These are phyloP conservation scores for Fusarium solani-melongenae DNA, from an alignment of 2,329 filamentous ascomycete genomes.

Conservation along the genomic window DNA sequence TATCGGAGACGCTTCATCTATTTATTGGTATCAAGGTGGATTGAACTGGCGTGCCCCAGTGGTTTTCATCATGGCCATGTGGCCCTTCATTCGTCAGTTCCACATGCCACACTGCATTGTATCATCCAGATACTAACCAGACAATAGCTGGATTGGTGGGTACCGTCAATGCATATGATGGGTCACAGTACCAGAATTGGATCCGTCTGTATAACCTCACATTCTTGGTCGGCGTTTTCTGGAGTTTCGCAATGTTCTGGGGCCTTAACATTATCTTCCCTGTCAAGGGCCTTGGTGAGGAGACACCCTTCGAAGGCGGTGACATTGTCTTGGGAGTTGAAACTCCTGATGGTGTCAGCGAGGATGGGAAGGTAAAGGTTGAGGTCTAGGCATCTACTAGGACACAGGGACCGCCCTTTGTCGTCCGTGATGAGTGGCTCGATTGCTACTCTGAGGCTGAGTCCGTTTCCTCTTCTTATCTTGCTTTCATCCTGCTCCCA, in stretches of 20 bases:
- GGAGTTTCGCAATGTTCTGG: slow-evolving; percentile 23
- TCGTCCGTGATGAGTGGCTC: neutral
- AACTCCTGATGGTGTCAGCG: neutral
- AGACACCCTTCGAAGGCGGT: slow-evolving; percentile 15
- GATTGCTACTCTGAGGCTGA: neutral
- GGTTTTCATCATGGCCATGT: slow-evolving; percentile 47
- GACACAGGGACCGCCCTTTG: neutral
- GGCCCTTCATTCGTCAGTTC: slow-evolving; percentile 38
- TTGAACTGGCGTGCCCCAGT: slow-evolving; percentile 51
- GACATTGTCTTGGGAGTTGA: slow-evolving; percentile 12
- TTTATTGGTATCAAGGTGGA: slow-evolving; percentile 52
- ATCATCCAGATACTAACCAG: neutral
- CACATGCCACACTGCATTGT: neutral
- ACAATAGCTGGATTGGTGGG: slow-evolving; percentile 15
- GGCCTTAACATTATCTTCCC: slow-evolving; percentile 17
- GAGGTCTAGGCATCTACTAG: neutral
- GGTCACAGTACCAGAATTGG: slow-evolving; percentile 4
- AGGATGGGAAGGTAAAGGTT: neutral
- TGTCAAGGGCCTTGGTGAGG: slow-evolving; percentile 14
- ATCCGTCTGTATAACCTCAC: slow-evolving; percentile 25
- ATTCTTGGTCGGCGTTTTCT: slow-evolving; percentile 22
- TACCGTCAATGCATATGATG: slow-evolving; percentile 15
- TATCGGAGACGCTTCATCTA: slow-evolving; percentile 43
- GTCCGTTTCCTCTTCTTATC: neutral
- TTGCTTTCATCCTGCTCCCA: neutral